A percentile compares a stretch with the other conserved stretches of the same genome.
These are phyloP conservation scores for Escallonia rubra DNA, from an alignment of 129 eudicot species.

Conservation along the genomic window DNA sequence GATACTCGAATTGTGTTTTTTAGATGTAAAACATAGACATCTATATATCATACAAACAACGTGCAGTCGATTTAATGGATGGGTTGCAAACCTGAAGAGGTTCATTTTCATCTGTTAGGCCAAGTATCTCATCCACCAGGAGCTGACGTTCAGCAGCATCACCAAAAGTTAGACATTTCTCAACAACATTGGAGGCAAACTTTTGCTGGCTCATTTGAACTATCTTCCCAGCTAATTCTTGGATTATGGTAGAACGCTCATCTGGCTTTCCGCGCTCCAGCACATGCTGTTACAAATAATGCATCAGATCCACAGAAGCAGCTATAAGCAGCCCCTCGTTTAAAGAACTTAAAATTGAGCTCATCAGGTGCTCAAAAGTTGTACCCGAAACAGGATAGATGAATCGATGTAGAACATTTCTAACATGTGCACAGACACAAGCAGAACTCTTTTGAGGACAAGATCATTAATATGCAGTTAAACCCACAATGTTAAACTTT, in stretches of 20 bases:
- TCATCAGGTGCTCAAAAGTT: too few relatives aligned
- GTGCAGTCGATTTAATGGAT: not conserved
- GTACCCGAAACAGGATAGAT: too few relatives aligned
- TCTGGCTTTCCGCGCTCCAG: constrained; percentile 86
- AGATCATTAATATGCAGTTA: too few relatives aligned
- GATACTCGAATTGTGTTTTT: not conserved
- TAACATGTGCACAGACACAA: too few relatives aligned
- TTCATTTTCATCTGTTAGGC: constrained; percentile 85
- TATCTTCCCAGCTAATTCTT: constrained; percentile 79
- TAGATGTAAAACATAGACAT: not conserved
- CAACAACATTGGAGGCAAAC: constrained; percentile 88
- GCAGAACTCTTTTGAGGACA: too few relatives aligned
- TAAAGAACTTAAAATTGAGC: too few relatives aligned
- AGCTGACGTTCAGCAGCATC: constrained; percentile 58
- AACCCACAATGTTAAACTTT: too few relatives aligned
- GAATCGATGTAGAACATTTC: too few relatives aligned
- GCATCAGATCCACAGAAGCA: not conserved
- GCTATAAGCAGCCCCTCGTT: not conserved
- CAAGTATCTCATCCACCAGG: constrained; percentile 75
- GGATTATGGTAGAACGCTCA: constrained; percentile 71
- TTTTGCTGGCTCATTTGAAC: constrained; percentile 93
- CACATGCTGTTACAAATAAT: constrained; percentile 50
- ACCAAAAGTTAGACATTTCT: constrained; percentile 83
- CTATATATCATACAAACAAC: too few relatives aligned
- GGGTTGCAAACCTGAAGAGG: constrained; percentile 73